Evolutionary conservation across 148 eudicot genomes (phyloP).

Genomic region (Cornus controversa): DNA sequence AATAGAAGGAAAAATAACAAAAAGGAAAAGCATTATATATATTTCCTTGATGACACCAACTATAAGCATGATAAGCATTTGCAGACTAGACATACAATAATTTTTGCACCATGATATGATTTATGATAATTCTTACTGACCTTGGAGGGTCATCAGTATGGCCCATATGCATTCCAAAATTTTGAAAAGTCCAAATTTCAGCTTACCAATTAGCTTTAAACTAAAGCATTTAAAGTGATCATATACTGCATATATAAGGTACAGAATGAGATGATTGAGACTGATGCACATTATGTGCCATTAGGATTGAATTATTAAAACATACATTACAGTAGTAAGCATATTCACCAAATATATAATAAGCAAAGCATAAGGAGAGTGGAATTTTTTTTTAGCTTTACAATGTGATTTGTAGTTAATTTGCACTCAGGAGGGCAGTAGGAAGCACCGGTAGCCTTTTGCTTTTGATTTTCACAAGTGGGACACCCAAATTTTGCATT

Average conservation of each 20-base stretch:
- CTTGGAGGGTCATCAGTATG: neutral
- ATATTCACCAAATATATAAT: conserved; percentile 6
- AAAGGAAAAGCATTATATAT: neutral
- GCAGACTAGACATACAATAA: conserved; percentile 1
- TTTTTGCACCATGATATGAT: conserved; percentile 5
- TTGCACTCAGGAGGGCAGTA: conserved; percentile 20
- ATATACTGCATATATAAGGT: conserved; percentile 1
- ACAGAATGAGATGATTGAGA: neutral
- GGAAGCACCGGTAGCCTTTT: conserved; percentile 20
- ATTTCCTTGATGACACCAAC: neutral
- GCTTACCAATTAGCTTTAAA: conserved; percentile 6
- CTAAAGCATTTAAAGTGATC: conserved; percentile 6
- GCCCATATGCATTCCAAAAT: neutral
- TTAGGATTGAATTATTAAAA: conserved; percentile 5
- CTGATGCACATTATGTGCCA: conserved; percentile 11
- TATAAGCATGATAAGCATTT: neutral
- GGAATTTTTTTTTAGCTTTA: conserved; percentile 11
- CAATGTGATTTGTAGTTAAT: conserved; percentile 23
- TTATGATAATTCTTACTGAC: neutral
- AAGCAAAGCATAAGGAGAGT: neutral
- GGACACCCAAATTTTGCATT: conserved; percentile 18
- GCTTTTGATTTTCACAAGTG: conserved; percentile 21
- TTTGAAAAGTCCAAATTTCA: neutral
- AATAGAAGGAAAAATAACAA: neutral
- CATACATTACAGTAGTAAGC: conserved; percentile 17